Evolutionary conservation across 202 grass and related monocot species (phyloP).

Genomic region (Panicum virgatum): DNA sequence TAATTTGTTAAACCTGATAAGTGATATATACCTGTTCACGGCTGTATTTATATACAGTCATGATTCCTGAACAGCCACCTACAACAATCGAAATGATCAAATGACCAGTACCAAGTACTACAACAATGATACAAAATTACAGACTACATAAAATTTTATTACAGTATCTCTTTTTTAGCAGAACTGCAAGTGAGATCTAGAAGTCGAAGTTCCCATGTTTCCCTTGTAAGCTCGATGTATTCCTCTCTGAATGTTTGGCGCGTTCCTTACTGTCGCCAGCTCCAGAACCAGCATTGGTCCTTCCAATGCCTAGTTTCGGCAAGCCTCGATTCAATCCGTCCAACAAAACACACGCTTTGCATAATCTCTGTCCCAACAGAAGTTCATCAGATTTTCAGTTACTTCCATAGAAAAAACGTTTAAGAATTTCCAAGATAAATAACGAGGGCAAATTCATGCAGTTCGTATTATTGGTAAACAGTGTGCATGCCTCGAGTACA

Average conservation of each 20-base stretch:
- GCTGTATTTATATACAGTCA: neutral
- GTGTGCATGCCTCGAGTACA: neutral
- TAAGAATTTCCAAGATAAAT: neutral
- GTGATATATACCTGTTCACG: neutral
- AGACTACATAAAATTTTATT: neutral
- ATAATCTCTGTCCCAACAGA: conserved; percentile 69
- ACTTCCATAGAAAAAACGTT: neutral
- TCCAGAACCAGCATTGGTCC: too few species aligned
- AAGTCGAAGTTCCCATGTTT: conserved; percentile 74
- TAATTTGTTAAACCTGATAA: too few species aligned
- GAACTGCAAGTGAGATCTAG: conserved; percentile 26
- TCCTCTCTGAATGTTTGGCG: conserved; percentile 37
- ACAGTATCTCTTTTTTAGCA: neutral
- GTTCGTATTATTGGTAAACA: neutral
- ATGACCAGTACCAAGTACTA: neutral
- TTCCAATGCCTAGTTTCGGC: conserved; percentile 90
- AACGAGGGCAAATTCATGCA: neutral
- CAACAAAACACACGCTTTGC: conserved; percentile 83
- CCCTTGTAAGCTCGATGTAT: conserved; percentile 49
- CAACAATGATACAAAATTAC: neutral
- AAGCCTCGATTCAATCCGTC: conserved; percentile 79
- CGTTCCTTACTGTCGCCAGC: conserved; percentile 13
- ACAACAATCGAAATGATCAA: neutral
- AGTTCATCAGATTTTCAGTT: conserved; percentile 13
- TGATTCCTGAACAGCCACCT: neutral